Conservation (phyloP, 331 rosid species). For the Ulmus americana region DNA sequence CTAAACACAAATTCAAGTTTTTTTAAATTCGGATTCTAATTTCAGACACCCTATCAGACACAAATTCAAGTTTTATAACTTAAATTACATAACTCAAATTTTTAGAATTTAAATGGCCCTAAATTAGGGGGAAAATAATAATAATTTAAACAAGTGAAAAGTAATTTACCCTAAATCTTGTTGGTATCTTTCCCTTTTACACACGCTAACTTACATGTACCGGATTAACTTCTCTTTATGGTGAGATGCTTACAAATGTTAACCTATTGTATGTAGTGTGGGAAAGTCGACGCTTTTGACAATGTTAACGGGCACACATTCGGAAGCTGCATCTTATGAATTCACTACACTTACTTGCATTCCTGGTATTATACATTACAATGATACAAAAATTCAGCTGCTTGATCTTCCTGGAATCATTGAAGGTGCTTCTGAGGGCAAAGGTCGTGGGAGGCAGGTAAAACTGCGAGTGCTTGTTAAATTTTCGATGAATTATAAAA, state of each 20-base stretch:
- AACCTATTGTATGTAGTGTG: conserved; percentile 52
- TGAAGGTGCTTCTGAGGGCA: conserved; percentile 99
- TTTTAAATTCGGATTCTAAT: no score
- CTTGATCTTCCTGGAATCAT: conserved; percentile 99
- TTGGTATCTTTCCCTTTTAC: no score
- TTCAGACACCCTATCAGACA: no score
- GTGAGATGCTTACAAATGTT: conserved; percentile 4
- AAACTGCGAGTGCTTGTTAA: conserved; percentile 9
- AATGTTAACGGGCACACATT: conserved; percentile 90
- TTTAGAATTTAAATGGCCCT: no score
- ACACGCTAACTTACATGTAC: background rate
- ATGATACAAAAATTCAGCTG: conserved; percentile 94
- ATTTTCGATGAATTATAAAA: background rate
- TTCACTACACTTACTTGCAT: conserved; percentile 96
- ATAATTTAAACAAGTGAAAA: no score
- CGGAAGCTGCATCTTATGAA: conserved; percentile 97
- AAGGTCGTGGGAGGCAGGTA: conserved; percentile 99
- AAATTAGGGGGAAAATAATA: no score
- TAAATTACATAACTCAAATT: no score
- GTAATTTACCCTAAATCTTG: no score
- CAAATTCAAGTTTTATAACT: no score
- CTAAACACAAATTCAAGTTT: no score
- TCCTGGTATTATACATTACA: conserved; percentile 93
- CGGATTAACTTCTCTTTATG: background rate
- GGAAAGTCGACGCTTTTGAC: conserved; percentile 98